phyloP scores from a whole-genome alignment of 176 grass and related monocot genomes.

The Phoenix dactylifera region DNA sequence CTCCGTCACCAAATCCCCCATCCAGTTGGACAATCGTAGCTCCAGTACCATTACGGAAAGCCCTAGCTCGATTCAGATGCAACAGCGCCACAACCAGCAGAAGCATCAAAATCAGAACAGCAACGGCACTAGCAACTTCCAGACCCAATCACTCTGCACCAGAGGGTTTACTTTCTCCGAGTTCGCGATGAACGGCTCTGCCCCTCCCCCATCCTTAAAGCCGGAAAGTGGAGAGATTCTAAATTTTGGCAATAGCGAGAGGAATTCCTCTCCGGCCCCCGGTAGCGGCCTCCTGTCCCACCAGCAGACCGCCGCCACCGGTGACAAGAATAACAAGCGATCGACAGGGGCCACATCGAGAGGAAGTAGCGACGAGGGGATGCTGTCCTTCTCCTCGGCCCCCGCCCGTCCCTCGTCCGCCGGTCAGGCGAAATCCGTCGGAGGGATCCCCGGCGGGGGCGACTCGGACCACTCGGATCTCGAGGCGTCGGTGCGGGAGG shows the following conservation, averaged over 20 bases:
- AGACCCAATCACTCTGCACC: constrained; percentile 32
- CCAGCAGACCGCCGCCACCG: constrained; percentile 30
- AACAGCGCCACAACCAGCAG: background rate
- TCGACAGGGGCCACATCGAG: constrained; percentile 81
- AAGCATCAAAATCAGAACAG: constrained; percentile 24
- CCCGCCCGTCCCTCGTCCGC: constrained; percentile 38
- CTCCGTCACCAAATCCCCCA: constrained; percentile 66
- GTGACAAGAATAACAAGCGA: constrained; percentile 46
- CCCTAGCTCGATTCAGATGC: constrained; percentile 40
- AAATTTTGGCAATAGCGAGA: constrained; percentile 52
- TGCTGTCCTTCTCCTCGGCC: constrained; percentile 86
- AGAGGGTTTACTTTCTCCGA: constrained; percentile 85
- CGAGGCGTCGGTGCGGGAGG: constrained; percentile 74
- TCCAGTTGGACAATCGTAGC: constrained; percentile 75
- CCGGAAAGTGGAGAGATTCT: constrained; percentile 75
- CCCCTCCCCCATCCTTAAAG: constrained; percentile 50
- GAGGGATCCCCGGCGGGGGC: constrained; percentile 44
- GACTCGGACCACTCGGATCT: constrained; percentile 90
- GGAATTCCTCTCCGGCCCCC: constrained; percentile 46
- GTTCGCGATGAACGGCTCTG: constrained; percentile 40
- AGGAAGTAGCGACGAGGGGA: constrained; percentile 63
- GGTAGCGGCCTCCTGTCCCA: constrained; percentile 64
- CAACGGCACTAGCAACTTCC: constrained; percentile 9
- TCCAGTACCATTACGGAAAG: constrained; percentile 72
- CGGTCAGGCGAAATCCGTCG: background rate